Base-by-base conservation (phyloP, 164 flowering plant species). In the Chloranthus sessilifolius region DNA sequence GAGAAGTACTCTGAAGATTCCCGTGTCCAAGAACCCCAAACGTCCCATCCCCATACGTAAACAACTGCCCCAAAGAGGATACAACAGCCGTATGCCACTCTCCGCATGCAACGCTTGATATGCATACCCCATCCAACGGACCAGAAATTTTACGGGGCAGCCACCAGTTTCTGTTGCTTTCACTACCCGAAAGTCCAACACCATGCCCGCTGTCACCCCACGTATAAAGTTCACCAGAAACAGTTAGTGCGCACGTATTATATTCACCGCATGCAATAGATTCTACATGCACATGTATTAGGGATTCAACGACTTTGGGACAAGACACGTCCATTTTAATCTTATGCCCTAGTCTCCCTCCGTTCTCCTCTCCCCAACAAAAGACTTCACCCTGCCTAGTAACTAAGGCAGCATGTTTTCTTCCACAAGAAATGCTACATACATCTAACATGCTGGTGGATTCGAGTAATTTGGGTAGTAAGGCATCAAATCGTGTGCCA, bases 1-100 rank as follows among this genome's bases (percentile, higher is more conserved):
- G 69, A 14, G 65, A 50, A 31, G 62, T 12, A 43, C 69, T 75
- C 50, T 53, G 55, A 40, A 53, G 62, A 59, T 72, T 58, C 6
- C 87, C 92, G 67, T 83, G 92, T 21, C 92, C 92, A 47, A 83
- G 81, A 53, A 74, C 85, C 8, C 91, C 91, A 77, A 81, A 83
- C 38, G 81, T 78, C 43, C 91, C 91, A 61, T 80, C 83, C 28
- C 91, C 91, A 58, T 52, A 83, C 2, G 91, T 83, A 63, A 76
- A 79, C 30, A 83, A 58, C 61, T 71, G 72, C 21, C 91, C 91
- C 3, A 53, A 53, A n/a, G 74, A 53, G 22, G 87, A 59, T 3
- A 81, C 69, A 54, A 79, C 56, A 23, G 85, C 81, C 1, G 76
- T 72, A 63, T 83, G 92, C 88, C 92, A 83, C 22, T 63, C 79